Base-by-base conservation (phyloP, 805 yeast species). In the Metschnikowia kunwiensis region DNA sequence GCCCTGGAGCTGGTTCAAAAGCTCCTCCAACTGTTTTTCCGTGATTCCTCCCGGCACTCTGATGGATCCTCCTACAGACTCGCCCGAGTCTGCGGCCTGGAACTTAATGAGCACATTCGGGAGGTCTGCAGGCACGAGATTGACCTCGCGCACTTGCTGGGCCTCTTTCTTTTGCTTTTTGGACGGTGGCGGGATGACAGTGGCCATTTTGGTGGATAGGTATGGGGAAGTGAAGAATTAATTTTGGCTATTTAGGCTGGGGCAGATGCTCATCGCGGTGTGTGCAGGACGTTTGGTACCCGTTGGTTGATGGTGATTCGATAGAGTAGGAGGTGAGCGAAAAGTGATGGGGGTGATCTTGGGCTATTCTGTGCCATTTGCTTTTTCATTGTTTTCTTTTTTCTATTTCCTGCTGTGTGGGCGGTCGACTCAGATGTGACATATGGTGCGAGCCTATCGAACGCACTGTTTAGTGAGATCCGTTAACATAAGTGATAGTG, bases 41-140 rank as follows among this genome's bases (percentile, higher is more conserved):
- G 83, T 76, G 39, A 87, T 80, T 17, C 77, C 81, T 12, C 96
- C 97, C 3, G 97, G 98, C 5, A 93, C 95, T 56, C 97, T 76
- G 30, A 89, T 64, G 10, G 86, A 80, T 4, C 91, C 86, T 7
- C 96, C 96, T 15, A 84, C 73, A 2, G 78, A 63, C 43, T 85
- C 94, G 33, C 96, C 97, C 6, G 96, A 80, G 53, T 89, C 97
- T 8, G 95, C 78, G 2, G 97, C 96, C 59, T 87, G 91, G 60
- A 91, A 88, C 57, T 80, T 83, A 40, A 91, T 78, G 35, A 88
- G 72, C 17, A 91, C 96, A 66, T 87, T 79, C 16, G 97, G 96
- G 15, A 89, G 62, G 53, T 86, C 91, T 1, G 58, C 68, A 2
- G 97, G 96, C 12, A 83, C 65, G 8, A 84, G 59, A 34, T 77